Evolutionary conservation across 805 yeast species (phyloP).

Genomic region (Groenewaldozyma tartarivorans): DNA sequence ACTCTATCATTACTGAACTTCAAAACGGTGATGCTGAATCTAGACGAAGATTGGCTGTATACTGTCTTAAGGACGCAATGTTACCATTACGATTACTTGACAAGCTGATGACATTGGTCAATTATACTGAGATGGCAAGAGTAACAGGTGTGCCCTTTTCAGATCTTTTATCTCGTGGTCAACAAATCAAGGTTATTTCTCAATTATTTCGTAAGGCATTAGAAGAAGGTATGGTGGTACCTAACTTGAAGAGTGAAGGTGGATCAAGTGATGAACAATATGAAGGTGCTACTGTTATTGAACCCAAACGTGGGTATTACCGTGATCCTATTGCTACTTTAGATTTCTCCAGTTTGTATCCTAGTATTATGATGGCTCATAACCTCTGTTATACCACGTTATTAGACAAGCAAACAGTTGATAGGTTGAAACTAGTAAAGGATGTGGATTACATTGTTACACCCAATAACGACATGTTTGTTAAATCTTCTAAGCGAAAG

Average conservation of each 20-base stretch:
- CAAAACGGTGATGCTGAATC: slow-evolving; percentile 91
- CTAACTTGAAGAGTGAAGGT: slow-evolving; percentile 76
- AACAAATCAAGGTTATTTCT: slow-evolving; percentile 94
- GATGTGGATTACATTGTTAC: slow-evolving; percentile 75
- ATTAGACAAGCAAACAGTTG: slow-evolving; percentile 57
- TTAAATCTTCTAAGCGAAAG: slow-evolving; percentile 54
- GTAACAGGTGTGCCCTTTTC: slow-evolving; percentile 98
- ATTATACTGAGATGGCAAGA: slow-evolving; percentile 98
- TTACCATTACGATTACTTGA: slow-evolving; percentile 81
- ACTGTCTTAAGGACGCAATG: slow-evolving; percentile 93
- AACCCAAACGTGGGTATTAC: slow-evolving; percentile 91
- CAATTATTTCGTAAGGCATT: slow-evolving; percentile 91
- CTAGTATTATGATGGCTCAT: slow-evolving; percentile 99
- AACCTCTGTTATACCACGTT: slow-evolving; percentile 92
- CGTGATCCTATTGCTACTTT: slow-evolving; percentile 96
- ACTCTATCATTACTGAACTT: slow-evolving; percentile 87
- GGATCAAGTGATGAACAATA: slow-evolving; percentile 81
- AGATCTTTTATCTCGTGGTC: slow-evolving; percentile 81
- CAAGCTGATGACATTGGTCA: slow-evolving; percentile 91
- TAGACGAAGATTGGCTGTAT: slow-evolving; percentile 89
- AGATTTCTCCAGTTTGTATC: slow-evolving; percentile 95
- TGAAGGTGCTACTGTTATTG: slow-evolving; percentile 99
- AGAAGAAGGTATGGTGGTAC: slow-evolving; percentile 77
- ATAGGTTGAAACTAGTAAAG: slow-evolving; percentile 50
- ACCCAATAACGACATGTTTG: slow-evolving; percentile 89